Conservation (phyloP, 257 asterid genomes). For the Orobanche coerulescens region DNA sequence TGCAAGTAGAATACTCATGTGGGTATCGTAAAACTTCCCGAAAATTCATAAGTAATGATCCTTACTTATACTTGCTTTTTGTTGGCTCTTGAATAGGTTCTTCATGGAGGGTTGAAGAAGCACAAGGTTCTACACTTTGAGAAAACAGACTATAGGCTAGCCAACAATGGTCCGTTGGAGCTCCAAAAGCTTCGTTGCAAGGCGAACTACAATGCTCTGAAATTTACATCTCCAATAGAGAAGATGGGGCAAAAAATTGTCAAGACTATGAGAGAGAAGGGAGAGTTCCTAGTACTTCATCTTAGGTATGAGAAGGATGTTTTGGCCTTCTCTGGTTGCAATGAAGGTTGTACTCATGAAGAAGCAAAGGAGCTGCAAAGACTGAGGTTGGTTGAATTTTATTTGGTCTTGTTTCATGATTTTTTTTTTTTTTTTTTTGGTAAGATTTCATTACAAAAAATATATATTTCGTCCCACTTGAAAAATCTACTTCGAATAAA, state of each 20-base stretch:
- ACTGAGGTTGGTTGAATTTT: not conserved
- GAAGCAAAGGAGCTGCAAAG: not conserved
- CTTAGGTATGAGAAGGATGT: constrained; percentile 6
- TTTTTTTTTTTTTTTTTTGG: too few relatives aligned
- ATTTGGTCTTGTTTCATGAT: not conserved
- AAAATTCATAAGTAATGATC: not conserved
- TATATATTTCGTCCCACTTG: too few relatives aligned
- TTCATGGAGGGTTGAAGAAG: not conserved
- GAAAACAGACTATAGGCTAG: constrained; percentile 7
- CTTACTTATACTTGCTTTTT: not conserved
- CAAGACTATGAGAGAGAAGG: not conserved
- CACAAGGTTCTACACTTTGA: constrained; percentile 2
- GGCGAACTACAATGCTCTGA: not conserved
- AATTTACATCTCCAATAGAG: not conserved
- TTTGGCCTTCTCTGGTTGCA: constrained; percentile 9
- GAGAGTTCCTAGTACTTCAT: constrained; percentile 8
- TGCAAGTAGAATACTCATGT: too few relatives aligned
- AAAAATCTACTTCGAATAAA: too few relatives aligned
- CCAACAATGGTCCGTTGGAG: not conserved
- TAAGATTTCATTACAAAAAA: too few relatives aligned
- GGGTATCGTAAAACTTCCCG: too few relatives aligned
- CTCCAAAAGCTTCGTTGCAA: constrained; percentile 9
- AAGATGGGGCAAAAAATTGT: constrained; percentile 1
- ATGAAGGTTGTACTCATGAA: not conserved
- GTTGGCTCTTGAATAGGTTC: not conserved